Conservation (phyloP, 208 protist species). For the Trypanosoma cruzi region DNA sequence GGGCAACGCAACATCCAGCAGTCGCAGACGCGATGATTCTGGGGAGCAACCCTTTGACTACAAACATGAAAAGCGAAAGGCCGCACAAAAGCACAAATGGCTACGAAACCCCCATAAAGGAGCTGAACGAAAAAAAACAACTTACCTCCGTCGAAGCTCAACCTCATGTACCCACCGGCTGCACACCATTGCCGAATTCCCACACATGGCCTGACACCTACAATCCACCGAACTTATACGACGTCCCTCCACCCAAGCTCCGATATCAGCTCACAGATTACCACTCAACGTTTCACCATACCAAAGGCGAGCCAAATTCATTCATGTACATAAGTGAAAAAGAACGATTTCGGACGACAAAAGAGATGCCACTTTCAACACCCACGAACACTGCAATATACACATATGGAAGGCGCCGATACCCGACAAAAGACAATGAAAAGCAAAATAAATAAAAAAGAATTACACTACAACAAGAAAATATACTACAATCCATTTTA, state of each 20-base stretch:
- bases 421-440: slow-evolving; percentile 12
- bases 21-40: background rate
- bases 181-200: background rate
- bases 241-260: slow-evolving; percentile 21
- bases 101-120: too few relatives aligned
- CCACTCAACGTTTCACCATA: slow-evolving; percentile 19
- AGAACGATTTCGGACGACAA: slow-evolving; percentile 1
- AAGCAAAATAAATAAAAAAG: background rate
- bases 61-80: too few relatives aligned
- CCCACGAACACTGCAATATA: background rate
- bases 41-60: too few relatives aligned
- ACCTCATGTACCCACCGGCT: background rate
- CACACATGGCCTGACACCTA: background rate
- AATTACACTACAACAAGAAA: too few relatives aligned
- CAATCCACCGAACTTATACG: background rate
- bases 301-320: background rate
- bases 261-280: slow-evolving; percentile 26
- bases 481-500: too few relatives aligned
- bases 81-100: too few relatives aligned
- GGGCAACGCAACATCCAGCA: background rate
- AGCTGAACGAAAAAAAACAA: too few relatives aligned
- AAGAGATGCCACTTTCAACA: background rate
- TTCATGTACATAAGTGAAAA: slow-evolving; percentile 14
- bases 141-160: too few relatives aligned
- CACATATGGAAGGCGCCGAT: background rate